Evolutionary conservation across 352 stramenopile species (phyloP).

Genomic region (Phytopythium cucurbitacearum): DNA sequence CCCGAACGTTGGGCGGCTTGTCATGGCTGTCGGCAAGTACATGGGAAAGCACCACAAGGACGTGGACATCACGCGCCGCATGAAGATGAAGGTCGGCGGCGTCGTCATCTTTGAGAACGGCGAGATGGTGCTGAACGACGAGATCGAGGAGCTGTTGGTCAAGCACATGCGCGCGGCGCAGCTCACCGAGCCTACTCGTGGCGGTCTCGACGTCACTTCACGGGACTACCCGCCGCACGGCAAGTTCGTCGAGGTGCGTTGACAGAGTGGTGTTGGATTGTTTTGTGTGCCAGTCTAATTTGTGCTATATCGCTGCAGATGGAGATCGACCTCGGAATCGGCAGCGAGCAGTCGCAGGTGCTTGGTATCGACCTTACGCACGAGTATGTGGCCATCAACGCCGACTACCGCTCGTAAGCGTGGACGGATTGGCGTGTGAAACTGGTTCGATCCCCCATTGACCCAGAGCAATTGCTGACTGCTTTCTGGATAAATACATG

Average conservation of each 20-base stretch:
- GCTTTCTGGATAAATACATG: background rate
- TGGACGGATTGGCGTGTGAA: conserved; percentile 2
- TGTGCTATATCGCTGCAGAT: conserved; percentile 43
- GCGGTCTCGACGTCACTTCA: conserved; percentile 72
- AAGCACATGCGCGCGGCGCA: conserved; percentile 93
- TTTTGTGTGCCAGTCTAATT: no score
- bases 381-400: conserved; percentile 98
- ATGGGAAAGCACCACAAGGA: conserved; percentile 93
- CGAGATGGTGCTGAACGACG: conserved; percentile 90
- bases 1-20: conserved; percentile 96
- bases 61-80: conserved; percentile 69
- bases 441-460: background rate
- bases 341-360: conserved; percentile 80
- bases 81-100: conserved; percentile 88
- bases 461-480: conserved; percentile 2
- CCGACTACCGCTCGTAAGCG: conserved; percentile 96
- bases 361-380: conserved; percentile 97
- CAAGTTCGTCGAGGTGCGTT: conserved; percentile 90
- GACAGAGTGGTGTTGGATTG: background rate
- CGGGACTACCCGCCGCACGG: conserved; percentile 93
- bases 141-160: conserved; percentile 92
- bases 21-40: conserved; percentile 95
- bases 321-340: conserved; percentile 91
- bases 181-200: conserved; percentile 78
- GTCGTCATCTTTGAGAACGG: conserved; percentile 93